phyloP scores from a whole-genome alignment of 352 stramenopile genomes.

The Phytophthora capsici region DNA sequence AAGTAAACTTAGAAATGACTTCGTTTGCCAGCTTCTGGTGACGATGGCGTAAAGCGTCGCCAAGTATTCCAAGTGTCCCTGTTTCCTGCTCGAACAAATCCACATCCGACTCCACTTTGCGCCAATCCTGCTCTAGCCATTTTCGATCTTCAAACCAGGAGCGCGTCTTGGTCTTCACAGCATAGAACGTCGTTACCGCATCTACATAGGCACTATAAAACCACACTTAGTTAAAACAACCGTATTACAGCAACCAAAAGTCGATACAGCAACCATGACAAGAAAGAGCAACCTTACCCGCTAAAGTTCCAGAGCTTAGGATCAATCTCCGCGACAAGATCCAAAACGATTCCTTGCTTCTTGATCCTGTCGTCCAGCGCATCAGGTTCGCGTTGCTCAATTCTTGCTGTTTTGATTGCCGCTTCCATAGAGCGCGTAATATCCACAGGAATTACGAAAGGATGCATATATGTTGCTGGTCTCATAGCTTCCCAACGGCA shows the following conservation, averaged over 20 bases:
- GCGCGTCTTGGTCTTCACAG: not conserved
- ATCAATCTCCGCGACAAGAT: constrained; percentile 3
- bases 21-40: constrained; percentile 5
- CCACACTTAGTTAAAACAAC: too few species aligned
- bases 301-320: constrained; percentile 10
- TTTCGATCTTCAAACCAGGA: constrained; percentile 16
- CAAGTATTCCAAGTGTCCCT: not conserved
- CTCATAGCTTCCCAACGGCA: constrained; percentile 5
- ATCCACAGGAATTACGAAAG: constrained; percentile 9
- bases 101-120: constrained; percentile 1
- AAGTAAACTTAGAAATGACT: constrained; percentile 6
- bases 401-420: not conserved
- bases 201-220: too few species aligned
- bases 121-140: constrained; percentile 17
- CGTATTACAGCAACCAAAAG: too few species aligned
- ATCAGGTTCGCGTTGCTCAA: not conserved
- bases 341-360: not conserved
- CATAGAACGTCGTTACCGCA: constrained; percentile 3
- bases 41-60: not conserved
- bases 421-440: not conserved
- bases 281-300: constrained; percentile 15
- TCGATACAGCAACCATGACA: constrained; percentile 1
- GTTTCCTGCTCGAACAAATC: not conserved
- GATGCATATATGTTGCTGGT: constrained; percentile 1
- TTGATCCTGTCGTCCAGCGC: not conserved